phyloP scores from a whole-genome alignment of 768 basidiomycete genomes.

The Pleurotus platypus region DNA sequence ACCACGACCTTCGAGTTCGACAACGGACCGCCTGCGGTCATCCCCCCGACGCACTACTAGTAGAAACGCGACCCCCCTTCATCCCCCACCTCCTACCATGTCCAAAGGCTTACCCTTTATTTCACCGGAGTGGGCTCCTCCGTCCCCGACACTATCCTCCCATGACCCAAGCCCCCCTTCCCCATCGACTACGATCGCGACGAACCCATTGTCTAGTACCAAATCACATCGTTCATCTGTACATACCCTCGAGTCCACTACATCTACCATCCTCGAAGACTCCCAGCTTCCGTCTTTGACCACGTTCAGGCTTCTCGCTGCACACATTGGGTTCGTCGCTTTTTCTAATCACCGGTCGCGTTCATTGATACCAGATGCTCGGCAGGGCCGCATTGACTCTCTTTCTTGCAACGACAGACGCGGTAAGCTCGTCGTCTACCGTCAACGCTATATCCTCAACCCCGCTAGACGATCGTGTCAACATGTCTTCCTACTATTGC shows the following conservation, averaged over 20 bases:
- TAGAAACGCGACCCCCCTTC: neutral
- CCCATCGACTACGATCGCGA: neutral
- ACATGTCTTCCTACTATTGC: conserved; percentile 82
- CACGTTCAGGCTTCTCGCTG: conserved; percentile 51
- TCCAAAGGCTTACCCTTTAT: neutral
- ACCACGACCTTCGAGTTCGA: neutral
- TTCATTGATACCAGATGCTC: neutral
- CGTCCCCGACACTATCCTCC: no score
- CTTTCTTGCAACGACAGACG: conserved; percentile 85
- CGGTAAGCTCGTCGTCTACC: conserved; percentile 42
- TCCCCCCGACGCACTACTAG: neutral
- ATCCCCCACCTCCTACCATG: neutral
- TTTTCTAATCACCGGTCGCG: neutral
- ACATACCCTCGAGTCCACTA: conserved; percentile 19
- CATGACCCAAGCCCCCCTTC: neutral
- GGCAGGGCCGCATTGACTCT: conserved; percentile 71
- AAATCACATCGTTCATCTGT: conserved; percentile 22
- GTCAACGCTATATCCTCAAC: neutral
- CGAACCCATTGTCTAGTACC: neutral
- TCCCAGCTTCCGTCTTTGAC: conserved; percentile 35
- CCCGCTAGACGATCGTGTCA: conserved; percentile 62
- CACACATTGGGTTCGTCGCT: conserved; percentile 62
- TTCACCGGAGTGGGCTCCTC: neutral
- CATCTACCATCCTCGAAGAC: conserved; percentile 26
- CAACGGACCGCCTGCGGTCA: neutral